These are phyloP conservation scores for Ziziphus jujuba DNA, from an alignment of 306 rosid species.

Conservation along the genomic window DNA sequence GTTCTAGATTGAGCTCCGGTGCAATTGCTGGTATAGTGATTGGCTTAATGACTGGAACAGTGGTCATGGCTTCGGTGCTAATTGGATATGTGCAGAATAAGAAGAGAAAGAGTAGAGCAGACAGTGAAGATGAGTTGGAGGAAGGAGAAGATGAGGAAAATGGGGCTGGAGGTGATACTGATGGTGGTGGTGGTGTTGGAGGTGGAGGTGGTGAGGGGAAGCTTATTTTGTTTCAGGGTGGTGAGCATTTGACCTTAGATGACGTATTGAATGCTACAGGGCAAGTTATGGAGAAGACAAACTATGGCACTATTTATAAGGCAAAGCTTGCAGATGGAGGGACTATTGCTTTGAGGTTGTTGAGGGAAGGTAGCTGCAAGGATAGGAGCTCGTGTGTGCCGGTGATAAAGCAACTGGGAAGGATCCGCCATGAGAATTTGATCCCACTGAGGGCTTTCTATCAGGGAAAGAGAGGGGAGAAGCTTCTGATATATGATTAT, in stretches of 20 bases:
- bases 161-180: slow-evolving; percentile 29
- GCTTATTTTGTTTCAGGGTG: slow-evolving; percentile 87
- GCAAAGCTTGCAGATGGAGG: slow-evolving; percentile 97
- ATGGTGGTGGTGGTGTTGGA: slow-evolving; percentile 18
- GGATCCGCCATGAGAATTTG: slow-evolving; percentile 90
- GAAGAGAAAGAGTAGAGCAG: slow-evolving; percentile 65
- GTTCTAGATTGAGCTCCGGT: slow-evolving; percentile 75
- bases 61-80: slow-evolving; percentile 78
- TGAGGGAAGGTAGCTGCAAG: slow-evolving; percentile 94
- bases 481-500: slow-evolving; percentile 87
- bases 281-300: slow-evolving; percentile 94
- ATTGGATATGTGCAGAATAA: slow-evolving; percentile 89
- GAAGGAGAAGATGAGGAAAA: slow-evolving; percentile 72
- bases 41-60: slow-evolving; percentile 83
- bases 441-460: slow-evolving; percentile 95
- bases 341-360: slow-evolving; percentile 78
- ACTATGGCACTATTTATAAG: slow-evolving; percentile 92
- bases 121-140: slow-evolving; percentile 82
- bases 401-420: slow-evolving; percentile 78
- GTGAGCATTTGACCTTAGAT: slow-evolving; percentile 89
- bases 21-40: slow-evolving; percentile 95
- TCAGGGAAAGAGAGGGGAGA: slow-evolving; percentile 96
- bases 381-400: slow-evolving; percentile 75
- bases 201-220: slow-evolving; percentile 71
- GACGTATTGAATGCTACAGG: slow-evolving; percentile 98